phyloP scores from a whole-genome alignment of 2,329 filamentous ascomycete genomes.

The Fusarium neocosmosporiellum region DNA sequence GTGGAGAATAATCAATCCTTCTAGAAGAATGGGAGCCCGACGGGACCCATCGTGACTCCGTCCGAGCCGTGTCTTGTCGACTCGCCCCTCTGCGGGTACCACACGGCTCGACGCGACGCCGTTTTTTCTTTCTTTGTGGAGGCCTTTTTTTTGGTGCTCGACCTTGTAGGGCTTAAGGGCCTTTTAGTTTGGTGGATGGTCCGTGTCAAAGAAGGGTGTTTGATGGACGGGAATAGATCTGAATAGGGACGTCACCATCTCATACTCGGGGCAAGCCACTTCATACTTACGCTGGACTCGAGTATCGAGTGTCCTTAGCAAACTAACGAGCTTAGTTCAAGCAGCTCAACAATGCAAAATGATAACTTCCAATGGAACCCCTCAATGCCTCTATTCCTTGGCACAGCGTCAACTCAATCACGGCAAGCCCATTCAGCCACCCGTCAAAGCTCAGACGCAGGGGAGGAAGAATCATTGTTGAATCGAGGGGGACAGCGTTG shows the following conservation, averaged over 20 bases:
- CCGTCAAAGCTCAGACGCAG: neutral
- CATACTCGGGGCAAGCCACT: neutral
- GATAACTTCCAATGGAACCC: fast-evolving
- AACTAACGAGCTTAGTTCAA: neutral
- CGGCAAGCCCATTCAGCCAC: neutral
- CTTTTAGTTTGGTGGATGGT: neutral
- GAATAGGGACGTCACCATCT: neutral
- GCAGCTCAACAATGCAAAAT: neutral
- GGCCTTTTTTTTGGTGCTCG: neutral
- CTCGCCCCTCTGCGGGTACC: neutral
- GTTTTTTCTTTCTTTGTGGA: neutral
- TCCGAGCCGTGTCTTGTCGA: neutral
- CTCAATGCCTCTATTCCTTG: neutral
- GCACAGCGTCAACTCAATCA: neutral
- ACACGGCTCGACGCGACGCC: neutral
- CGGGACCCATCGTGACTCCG: neutral
- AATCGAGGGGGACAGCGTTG: neutral
- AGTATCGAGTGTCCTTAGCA: neutral
- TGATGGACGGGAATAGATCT: neutral
- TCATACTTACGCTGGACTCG: neutral
- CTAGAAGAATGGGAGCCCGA: neutral
- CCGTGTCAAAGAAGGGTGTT: neutral
- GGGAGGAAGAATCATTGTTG: neutral
- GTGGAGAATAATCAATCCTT: neutral
- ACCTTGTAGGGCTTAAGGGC: neutral